Percentiles rank a stretch among this genome's conserved stretches.
Conservation (phyloP, 768 basidiomycete genomes). For the Panaeolus cyanescens region DNA sequence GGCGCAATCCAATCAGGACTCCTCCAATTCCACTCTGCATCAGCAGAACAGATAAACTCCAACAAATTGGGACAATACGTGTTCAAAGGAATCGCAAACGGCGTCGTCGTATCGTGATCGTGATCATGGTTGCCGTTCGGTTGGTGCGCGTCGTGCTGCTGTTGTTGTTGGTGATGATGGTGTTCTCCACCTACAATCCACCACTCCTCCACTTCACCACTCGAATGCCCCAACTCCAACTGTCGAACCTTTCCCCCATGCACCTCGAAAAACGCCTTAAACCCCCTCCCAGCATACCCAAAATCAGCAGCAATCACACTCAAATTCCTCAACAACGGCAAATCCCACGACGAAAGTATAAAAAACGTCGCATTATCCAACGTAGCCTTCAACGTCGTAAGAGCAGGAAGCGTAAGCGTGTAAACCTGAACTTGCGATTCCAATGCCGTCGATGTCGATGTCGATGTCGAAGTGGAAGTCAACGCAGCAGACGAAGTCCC, state of each 20-base stretch:
- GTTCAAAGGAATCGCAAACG: conserved; percentile 47
- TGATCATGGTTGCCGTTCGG: background rate
- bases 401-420: conserved; percentile 56
- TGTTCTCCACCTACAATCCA: conserved; percentile 49
- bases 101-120: conserved; percentile 2
- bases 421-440: conserved; percentile 17
- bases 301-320: conserved; percentile 75
- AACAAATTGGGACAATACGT: conserved; percentile 69
- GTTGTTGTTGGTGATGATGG: conserved; percentile 34
- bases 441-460: conserved; percentile 12
- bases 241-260: conserved; percentile 65
- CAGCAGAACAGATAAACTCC: conserved; percentile 74
- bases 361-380: conserved; percentile 73
- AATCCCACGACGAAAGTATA: conserved; percentile 64
- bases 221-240: conserved; percentile 74
- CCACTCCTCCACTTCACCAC: conserved; percentile 66
- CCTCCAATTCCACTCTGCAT: conserved; percentile 83
- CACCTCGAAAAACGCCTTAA: conserved; percentile 62
- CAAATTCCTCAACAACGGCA: conserved; percentile 64
- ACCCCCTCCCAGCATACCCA: conserved; percentile 65
- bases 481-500: background rate
- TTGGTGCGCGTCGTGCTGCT: conserved; percentile 10
- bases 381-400: conserved; percentile 69
- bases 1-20: conserved; percentile 82
- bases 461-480: background rate